phyloP scores from a whole-genome alignment of 371 early-diverging fungal genomes.

The Batrachochytrium dendrobatidis region DNA sequence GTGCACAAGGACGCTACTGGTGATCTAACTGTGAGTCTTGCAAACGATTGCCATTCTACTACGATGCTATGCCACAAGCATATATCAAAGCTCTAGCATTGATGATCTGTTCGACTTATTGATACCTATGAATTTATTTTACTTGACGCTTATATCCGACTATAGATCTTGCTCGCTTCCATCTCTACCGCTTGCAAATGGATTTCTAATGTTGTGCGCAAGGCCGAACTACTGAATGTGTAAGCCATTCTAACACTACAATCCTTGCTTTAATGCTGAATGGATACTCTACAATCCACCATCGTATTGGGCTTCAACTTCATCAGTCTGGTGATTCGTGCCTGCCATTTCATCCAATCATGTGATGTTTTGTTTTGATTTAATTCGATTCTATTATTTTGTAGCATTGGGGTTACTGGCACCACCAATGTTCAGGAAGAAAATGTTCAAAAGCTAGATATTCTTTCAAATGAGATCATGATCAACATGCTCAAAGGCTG shows the following conservation, averaged over 20 bases:
- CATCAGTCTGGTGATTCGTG: neutral
- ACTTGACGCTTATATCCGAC: neutral
- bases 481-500: constrained; percentile 87
- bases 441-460: constrained; percentile 94
- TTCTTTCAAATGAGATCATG: constrained; percentile 95
- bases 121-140: neutral
- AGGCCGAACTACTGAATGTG: constrained; percentile 93
- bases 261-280: neutral
- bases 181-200: constrained; percentile 96
- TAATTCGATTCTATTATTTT: too few species aligned
- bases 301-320: neutral
- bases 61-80: too few species aligned
- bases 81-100: too few species aligned
- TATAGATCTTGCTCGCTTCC: constrained; percentile 65
- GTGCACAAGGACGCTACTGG: constrained; percentile 81
- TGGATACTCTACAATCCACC: too few species aligned
- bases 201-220: constrained; percentile 91
- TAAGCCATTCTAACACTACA: constrained; percentile 37
- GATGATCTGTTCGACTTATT: neutral
- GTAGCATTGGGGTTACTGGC: constrained; percentile 74
- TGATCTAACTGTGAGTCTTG: constrained; percentile 70
- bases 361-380: neutral
- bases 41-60: too few species aligned
- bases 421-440: constrained; percentile 89
- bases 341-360: neutral